A percentile compares a stretch with the other conserved stretches of the same genome.
phyloP scores from a whole-genome alignment of 352 stramenopile genomes.

The Globisporangium irregulare region DNA sequence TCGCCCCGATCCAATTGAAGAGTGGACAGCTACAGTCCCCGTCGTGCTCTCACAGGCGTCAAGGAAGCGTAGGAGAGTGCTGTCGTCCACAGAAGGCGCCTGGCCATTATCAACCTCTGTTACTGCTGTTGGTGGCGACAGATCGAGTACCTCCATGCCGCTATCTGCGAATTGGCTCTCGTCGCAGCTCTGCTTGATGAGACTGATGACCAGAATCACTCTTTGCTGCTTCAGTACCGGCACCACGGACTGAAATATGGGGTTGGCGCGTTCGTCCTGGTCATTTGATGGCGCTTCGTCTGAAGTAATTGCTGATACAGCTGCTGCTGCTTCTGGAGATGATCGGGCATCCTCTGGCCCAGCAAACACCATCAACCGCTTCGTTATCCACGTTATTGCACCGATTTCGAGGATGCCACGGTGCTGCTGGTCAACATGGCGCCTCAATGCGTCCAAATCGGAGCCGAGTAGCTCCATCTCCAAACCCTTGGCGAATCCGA shows the following conservation, averaged over 20 bases:
- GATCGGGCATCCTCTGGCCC: neutral
- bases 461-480: slow-evolving; percentile 17
- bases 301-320: neutral
- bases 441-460: slow-evolving; percentile 1
- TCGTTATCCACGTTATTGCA: slow-evolving; percentile 19
- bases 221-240: slow-evolving; percentile 43
- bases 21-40: slow-evolving; percentile 69
- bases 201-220: slow-evolving; percentile 88
- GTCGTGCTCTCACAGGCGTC: slow-evolving; percentile 75
- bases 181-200: slow-evolving; percentile 93
- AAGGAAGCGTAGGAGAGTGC: slow-evolving; percentile 86
- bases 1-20: slow-evolving; percentile 59
- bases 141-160: slow-evolving; percentile 90
- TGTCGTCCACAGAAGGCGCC: slow-evolving; percentile 43
- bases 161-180: slow-evolving; percentile 68
- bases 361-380: slow-evolving; percentile 24
- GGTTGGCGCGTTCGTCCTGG: neutral
- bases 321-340: neutral
- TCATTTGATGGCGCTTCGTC: neutral
- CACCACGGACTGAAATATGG: neutral
- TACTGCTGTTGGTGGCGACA: slow-evolving; percentile 58
- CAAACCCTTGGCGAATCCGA: slow-evolving; percentile 24
- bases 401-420: neutral
- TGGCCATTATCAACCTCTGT: slow-evolving; percentile 74
- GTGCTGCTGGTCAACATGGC: neutral